Evolutionary conservation across 371 early-diverging fungal species (phyloP).

Genomic region (Sporodiniella umbellata): DNA sequence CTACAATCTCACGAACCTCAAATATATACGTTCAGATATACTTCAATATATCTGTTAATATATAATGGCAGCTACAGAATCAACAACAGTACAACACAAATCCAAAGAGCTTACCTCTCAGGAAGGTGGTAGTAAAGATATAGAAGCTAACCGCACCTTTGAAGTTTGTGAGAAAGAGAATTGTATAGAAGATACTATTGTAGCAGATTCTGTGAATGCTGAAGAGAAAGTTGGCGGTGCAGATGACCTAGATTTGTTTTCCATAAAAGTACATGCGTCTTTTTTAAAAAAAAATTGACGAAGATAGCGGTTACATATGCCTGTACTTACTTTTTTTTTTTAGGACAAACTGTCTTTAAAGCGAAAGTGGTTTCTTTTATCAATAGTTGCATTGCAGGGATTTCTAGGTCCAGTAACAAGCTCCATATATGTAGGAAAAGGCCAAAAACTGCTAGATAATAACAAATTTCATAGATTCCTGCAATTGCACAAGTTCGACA

Average conservation of each 20-base stretch:
- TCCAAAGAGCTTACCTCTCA: neutral
- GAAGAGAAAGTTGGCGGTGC: neutral
- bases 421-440: slow-evolving; percentile 37
- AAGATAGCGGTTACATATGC: neutral
- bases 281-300: neutral
- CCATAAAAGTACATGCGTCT: neutral
- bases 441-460: neutral
- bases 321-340: neutral
- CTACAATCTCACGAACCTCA: too few species aligned
- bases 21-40: too few species aligned
- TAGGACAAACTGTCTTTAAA: slow-evolving; percentile 9
- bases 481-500: slow-evolving; percentile 37
- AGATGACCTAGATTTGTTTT: slow-evolving; percentile 1
- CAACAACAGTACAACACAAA: slow-evolving; percentile 1
- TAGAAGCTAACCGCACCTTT: neutral
- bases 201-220: too few species aligned
- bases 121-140: neutral
- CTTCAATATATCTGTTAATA: too few species aligned
- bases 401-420: slow-evolving; percentile 49
- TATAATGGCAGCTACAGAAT: slow-evolving; percentile 7
- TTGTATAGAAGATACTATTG: neutral
- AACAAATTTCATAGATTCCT: slow-evolving; percentile 25
- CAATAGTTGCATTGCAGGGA: slow-evolving; percentile 42
- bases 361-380: slow-evolving; percentile 36
- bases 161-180: neutral